Evolutionary conservation across 805 yeast genomes (phyloP).

Genomic region (Cyberlindnera sargentensis): DNA sequence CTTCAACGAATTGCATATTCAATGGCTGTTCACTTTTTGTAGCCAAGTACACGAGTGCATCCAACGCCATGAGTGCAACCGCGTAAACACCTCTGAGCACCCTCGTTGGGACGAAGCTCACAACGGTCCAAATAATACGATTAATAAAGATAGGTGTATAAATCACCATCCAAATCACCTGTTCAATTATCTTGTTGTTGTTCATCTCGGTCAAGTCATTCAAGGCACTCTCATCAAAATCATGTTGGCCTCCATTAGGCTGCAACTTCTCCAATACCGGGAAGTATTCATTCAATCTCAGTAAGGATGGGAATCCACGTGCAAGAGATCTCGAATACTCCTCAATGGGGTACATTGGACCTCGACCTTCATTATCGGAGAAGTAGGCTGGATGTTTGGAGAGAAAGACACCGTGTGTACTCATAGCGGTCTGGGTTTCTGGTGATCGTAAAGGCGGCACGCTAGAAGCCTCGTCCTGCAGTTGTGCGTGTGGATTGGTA

Average conservation of each 20-base stretch:
- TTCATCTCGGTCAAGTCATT: slow-evolving; percentile 6
- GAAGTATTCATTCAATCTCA: too few relatives aligned
- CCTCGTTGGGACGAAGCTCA: slow-evolving; percentile 12
- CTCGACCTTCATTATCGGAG: slow-evolving; percentile 1
- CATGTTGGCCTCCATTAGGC: neutral
- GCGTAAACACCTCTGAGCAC: slow-evolving; percentile 4
- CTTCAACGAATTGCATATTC: too few relatives aligned
- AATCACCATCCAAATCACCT: slow-evolving; percentile 4
- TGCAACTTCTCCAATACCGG: too few relatives aligned
- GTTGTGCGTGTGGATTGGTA: too few relatives aligned
- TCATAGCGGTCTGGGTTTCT: too few relatives aligned
- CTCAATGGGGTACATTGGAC: too few relatives aligned
- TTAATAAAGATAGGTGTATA: slow-evolving; percentile 6
- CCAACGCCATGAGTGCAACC: slow-evolving; percentile 8
- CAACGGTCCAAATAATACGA: slow-evolving; percentile 8
- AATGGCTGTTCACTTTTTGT: neutral
- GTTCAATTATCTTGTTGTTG: neutral
- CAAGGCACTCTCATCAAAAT: slow-evolving; percentile 5
- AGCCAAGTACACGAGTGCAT: slow-evolving; percentile 7
- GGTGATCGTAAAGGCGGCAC: too few relatives aligned
- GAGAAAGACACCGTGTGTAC: slow-evolving; percentile 4
- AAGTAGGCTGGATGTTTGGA: slow-evolving; percentile 4
- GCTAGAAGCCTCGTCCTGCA: too few relatives aligned
- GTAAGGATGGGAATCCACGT: neutral
- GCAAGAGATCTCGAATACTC: neutral